A percentile compares a stretch with the other conserved stretches of the same genome.
Evolutionary conservation across 805 yeast genomes (phyloP).

Genomic region (Ogataea ganodermae): DNA sequence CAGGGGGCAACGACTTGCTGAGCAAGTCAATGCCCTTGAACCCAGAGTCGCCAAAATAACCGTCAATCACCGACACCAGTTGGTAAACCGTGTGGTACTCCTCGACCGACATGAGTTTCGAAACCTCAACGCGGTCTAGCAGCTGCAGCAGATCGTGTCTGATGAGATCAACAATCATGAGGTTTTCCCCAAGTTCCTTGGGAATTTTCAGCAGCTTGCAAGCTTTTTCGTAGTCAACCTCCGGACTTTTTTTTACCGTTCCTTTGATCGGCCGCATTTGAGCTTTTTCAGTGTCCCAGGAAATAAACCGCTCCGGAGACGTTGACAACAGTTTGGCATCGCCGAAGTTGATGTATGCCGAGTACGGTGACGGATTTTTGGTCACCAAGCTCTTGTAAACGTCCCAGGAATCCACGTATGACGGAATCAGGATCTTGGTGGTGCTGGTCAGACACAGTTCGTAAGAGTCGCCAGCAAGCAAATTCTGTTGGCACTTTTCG

Average conservation of each 20-base stretch:
- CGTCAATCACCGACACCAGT: constrained; percentile 85
- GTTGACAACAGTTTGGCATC: constrained; percentile 73
- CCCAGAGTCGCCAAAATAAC: constrained; percentile 41
- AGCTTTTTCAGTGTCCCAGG: constrained; percentile 65
- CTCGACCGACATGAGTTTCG: constrained; percentile 86
- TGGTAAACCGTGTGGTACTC: constrained; percentile 91
- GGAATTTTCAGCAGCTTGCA: constrained; percentile 69
- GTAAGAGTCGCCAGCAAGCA: constrained; percentile 85
- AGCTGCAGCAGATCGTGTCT: constrained; percentile 84
- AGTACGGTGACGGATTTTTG: constrained; percentile 90
- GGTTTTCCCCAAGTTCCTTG: constrained; percentile 92
- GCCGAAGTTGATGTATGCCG: constrained; percentile 73
- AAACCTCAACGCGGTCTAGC: constrained; percentile 64
- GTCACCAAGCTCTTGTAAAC: constrained; percentile 70
- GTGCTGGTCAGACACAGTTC: constrained; percentile 88
- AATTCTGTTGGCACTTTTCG: constrained; percentile 60
- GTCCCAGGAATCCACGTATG: constrained; percentile 64
- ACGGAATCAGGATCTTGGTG: constrained; percentile 58
- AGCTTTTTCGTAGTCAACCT: constrained; percentile 60
- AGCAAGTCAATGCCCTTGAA: constrained; percentile 79
- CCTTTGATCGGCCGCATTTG: constrained; percentile 97
- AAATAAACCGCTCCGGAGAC: constrained; percentile 91
- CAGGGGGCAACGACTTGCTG: constrained; percentile 86
- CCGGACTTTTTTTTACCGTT: constrained; percentile 71
- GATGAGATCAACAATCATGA: constrained; percentile 95